Conservation (phyloP, 768 basidiomycete species). For the Tephrocybe rancida region DNA sequence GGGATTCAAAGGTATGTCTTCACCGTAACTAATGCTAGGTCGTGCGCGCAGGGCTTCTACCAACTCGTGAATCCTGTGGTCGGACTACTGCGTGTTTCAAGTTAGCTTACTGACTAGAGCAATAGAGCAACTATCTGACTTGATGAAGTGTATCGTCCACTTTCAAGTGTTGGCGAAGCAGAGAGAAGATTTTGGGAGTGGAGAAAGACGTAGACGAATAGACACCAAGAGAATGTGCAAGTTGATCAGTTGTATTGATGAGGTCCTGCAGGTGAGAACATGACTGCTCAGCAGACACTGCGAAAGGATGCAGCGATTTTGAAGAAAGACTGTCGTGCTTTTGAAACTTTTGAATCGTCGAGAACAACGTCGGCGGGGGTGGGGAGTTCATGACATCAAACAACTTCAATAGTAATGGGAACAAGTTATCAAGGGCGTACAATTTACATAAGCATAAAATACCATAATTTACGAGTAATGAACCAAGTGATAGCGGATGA, state of each 20-base stretch:
- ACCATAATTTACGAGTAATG: conserved; percentile 11
- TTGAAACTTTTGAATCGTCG: conserved; percentile 43
- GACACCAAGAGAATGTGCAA: conserved; percentile 54
- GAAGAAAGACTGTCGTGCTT: conserved; percentile 36
- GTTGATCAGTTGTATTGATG: conserved; percentile 51
- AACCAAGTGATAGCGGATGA: not conserved
- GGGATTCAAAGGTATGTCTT: conserved; percentile 60
- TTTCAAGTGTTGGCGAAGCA: conserved; percentile 63
- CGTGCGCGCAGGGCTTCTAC: conserved; percentile 49
- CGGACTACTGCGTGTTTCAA: conserved; percentile 41
- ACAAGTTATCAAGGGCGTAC: not conserved
- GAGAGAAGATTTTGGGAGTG: conserved; percentile 69
- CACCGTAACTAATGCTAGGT: conserved; percentile 54
- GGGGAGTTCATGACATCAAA: conserved; percentile 21
- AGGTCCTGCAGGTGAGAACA: conserved; percentile 50
- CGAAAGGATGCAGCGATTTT: conserved; percentile 47
- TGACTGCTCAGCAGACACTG: conserved; percentile 40
- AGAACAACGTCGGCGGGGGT: conserved; percentile 38
- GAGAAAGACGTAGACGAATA: conserved; percentile 53
- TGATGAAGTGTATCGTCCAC: conserved; percentile 54
- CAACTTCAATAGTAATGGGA: conserved; percentile 2
- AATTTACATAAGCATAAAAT: conserved; percentile 1
- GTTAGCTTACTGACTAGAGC: conserved; percentile 10
- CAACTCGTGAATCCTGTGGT: conserved; percentile 53
- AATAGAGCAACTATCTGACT: conserved; percentile 38